Evolutionary conservation across 1,284 basidiomycete genomes (phyloP).

Genomic region (Trametes pubescens): DNA sequence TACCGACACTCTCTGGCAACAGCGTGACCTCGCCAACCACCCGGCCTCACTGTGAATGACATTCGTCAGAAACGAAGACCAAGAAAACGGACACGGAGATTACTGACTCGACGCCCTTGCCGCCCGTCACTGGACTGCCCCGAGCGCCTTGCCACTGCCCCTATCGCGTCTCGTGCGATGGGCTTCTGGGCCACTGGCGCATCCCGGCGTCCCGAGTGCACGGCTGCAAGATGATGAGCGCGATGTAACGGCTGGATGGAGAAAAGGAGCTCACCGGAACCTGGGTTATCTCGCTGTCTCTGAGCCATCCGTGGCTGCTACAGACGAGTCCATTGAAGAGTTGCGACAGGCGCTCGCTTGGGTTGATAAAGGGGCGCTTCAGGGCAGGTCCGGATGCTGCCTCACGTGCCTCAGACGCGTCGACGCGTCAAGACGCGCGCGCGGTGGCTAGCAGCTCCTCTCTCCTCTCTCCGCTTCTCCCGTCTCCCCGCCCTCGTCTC

Average conservation of each 20-base stretch:
- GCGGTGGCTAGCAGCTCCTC: neutral
- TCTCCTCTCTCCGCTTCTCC: neutral
- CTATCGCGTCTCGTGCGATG: constrained; percentile 15
- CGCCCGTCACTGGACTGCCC: constrained; percentile 18
- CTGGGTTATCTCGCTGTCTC: constrained; percentile 24
- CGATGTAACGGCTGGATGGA: neutral
- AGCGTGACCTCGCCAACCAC: constrained; percentile 15
- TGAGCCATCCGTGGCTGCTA: constrained; percentile 1
- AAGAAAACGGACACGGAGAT: neutral
- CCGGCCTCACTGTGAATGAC: constrained; percentile 19
- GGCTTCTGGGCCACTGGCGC: constrained; percentile 10
- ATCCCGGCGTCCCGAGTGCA: constrained; percentile 10
- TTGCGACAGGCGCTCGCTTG: neutral
- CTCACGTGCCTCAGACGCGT: constrained; percentile 25
- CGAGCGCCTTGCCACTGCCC: constrained; percentile 13
- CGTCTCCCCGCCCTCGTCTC: constrained; percentile 8
- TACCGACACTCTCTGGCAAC: constrained; percentile 9
- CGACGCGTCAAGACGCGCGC: constrained; percentile 21
- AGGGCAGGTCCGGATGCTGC: constrained; percentile 22
- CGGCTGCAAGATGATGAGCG: constrained; percentile 6
- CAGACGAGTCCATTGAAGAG: constrained; percentile 33
- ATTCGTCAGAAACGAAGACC: neutral
- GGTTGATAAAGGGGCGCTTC: constrained; percentile 14
- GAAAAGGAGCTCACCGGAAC: constrained; percentile 16
- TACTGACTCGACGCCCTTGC: constrained; percentile 23